These are phyloP conservation scores for Corymbia maculata DNA, from an alignment of 345 rosid species.

Conservation along the genomic window DNA sequence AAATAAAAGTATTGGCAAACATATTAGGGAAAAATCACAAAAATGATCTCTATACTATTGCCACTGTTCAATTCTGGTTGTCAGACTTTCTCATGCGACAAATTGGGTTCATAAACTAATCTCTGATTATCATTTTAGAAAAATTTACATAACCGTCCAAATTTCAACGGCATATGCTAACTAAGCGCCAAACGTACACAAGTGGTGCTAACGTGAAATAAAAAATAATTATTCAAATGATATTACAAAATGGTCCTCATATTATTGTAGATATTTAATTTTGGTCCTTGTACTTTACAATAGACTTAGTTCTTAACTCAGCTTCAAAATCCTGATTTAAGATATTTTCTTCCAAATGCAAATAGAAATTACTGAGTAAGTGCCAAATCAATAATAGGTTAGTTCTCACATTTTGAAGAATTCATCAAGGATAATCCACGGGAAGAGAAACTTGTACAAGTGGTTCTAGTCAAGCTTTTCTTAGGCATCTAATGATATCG, in stretches of 20 bases:
- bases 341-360: neutral
- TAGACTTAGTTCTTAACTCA: neutral
- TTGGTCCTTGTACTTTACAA: neutral
- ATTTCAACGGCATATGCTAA: neutral
- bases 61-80: neutral
- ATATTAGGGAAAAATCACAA: too few relatives aligned
- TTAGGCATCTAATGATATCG: neutral
- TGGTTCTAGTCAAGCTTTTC: too few relatives aligned
- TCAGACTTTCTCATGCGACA: neutral
- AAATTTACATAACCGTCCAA: too few relatives aligned
- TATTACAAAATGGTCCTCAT: neutral
- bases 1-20: neutral
- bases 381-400: neutral
- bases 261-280: neutral
- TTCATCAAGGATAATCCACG: neutral
- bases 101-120: neutral
- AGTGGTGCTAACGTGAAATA: neutral
- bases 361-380: neutral
- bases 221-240: neutral
- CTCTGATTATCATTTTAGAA: too few relatives aligned
- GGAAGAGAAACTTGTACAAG: neutral
- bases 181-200: neutral
- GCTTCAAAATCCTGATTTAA: neutral
- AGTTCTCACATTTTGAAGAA: neutral
- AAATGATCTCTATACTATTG: neutral